Conservation (phyloP, 805 yeast genomes). For the Nakazawaea populi region DNA sequence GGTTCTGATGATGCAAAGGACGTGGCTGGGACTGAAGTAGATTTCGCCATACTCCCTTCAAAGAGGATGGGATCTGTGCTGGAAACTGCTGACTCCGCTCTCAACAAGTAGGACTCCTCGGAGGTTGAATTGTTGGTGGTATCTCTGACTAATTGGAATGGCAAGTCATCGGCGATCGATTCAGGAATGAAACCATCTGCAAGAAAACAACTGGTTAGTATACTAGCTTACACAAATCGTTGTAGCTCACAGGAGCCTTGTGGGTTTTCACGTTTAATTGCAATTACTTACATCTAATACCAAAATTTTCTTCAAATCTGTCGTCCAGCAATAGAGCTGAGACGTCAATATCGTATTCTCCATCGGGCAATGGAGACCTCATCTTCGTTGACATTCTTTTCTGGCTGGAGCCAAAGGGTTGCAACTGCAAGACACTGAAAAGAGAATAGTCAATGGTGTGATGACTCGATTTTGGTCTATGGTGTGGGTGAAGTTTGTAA, state of each 20-base stretch:
- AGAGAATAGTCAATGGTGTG: too few relatives aligned
- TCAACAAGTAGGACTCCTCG: constrained; percentile 17
- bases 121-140: not conserved
- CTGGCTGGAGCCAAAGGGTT: too few relatives aligned
- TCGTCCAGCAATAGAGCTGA: constrained; percentile 17
- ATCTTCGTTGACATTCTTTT: not conserved
- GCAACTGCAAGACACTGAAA: too few relatives aligned
- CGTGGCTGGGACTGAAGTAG: constrained; percentile 4
- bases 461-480: too few relatives aligned
- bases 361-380: constrained; percentile 23
- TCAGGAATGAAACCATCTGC: constrained; percentile 27
- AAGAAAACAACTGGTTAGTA: not conserved
- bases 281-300: constrained; percentile 23
- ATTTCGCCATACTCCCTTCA: constrained; percentile 19
- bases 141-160: constrained; percentile 18
- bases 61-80: constrained; percentile 18
- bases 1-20: constrained; percentile 2
- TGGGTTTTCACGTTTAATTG: not conserved
- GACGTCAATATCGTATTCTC: constrained; percentile 28
- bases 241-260: too few relatives aligned
- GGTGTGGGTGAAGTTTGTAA: too few relatives aligned
- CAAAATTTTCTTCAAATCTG: constrained; percentile 20
- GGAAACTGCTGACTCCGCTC: constrained; percentile 17
- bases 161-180: constrained; percentile 20
- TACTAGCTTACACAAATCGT: too few relatives aligned